phyloP scores from a whole-genome alignment of 768 basidiomycete species.

The Naematelia encephala region DNA sequence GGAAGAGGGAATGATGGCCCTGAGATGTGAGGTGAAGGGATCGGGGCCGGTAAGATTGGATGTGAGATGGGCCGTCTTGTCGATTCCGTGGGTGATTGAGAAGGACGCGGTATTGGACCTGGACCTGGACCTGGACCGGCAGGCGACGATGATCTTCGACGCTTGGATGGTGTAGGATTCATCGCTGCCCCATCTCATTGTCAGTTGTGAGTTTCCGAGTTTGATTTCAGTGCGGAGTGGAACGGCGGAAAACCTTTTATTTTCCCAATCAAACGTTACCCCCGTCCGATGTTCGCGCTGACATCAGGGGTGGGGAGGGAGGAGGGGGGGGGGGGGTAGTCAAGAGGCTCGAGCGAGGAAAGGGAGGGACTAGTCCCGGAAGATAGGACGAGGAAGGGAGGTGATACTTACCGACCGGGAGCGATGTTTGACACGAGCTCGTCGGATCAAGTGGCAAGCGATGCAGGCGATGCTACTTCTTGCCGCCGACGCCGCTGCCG shows the following conservation, averaged over 20 bases:
- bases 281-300: no score
- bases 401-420: background rate
- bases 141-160: slow-evolving; percentile 13
- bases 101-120: background rate
- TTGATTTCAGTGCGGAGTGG: no score
- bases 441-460: background rate
- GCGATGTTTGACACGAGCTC: no score
- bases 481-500: background rate
- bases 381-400: background rate
- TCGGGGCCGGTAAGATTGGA: slow-evolving; percentile 13
- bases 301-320: no score
- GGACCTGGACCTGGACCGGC: background rate
- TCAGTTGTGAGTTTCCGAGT: no score
- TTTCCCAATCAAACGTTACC: no score
- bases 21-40: slow-evolving; percentile 12
- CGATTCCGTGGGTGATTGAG: background rate
- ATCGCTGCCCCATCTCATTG: slow-evolving; percentile 8
- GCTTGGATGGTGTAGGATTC: slow-evolving; percentile 14
- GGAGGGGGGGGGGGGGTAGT: background rate
- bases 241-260: no score
- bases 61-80: slow-evolving; percentile 7
- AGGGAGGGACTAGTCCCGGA: background rate
- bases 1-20: slow-evolving; percentile 4
- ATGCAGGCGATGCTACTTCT: background rate
- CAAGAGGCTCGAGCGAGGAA: background rate